Conservation (phyloP, 2,329 filamentous ascomycete species). For the Scedosporium aurantiacum region DNA sequence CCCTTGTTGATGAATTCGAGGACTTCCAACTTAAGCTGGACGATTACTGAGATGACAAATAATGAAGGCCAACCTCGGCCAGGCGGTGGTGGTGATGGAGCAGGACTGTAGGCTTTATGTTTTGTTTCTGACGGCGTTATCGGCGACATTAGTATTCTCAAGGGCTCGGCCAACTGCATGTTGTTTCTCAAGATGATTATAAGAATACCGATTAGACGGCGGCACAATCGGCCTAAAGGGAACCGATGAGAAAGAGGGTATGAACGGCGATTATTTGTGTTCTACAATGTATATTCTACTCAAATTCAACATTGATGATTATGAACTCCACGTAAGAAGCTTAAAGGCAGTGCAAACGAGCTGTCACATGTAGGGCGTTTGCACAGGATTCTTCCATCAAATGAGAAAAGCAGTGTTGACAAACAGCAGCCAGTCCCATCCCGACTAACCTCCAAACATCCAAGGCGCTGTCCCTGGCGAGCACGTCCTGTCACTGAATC, state of each 20-base stretch:
- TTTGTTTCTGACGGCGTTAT: not conserved
- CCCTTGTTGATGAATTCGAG: conserved; percentile 37
- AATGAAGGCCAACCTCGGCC: not conserved
- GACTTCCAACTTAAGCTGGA: conserved; percentile 38
- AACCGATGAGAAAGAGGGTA: not conserved
- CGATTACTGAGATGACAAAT: not conserved
- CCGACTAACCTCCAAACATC: too few relatives aligned
- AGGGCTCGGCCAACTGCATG: not conserved
- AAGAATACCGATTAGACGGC: not conserved
- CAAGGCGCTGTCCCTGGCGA: too few relatives aligned
- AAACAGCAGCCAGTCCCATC: too few relatives aligned
- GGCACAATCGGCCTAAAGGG: not conserved
- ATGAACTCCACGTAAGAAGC: not conserved
- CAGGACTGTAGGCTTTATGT: not conserved
- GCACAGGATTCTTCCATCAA: too few relatives aligned
- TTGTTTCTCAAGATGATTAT: not conserved
- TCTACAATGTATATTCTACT: not conserved
- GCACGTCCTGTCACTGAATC: too few relatives aligned
- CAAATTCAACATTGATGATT: not conserved
- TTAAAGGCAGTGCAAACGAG: not conserved
- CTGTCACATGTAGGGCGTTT: too few relatives aligned
- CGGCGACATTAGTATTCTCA: not conserved
- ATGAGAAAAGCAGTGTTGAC: too few relatives aligned
- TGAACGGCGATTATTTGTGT: not conserved
- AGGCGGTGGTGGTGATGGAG: not conserved